Percentiles rank a stretch among this genome's conserved stretches.
These are phyloP conservation scores for grape (Vitis vinifera) DNA, from an alignment of 164 flowering plant genomes.

Conservation along the genomic window ASM3070453v1 NC_081806.1:19272001-19272500, in stretches of 20 bases:
- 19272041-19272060: slow-evolving; percentile 52
- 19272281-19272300: slow-evolving; percentile 24
- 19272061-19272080: slow-evolving; percentile 50
- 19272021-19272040: slow-evolving; percentile 67
- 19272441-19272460: no score
- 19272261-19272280: slow-evolving; percentile 52
- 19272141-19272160: neutral
- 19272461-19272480: no score
- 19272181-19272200: neutral
- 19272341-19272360: no score
- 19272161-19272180: neutral
- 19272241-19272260: slow-evolving; percentile 55
- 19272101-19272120: slow-evolving; percentile 29
- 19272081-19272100: slow-evolving; percentile 45
- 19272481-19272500: no score
- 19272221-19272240: neutral
- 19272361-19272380: no score
- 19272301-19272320: slow-evolving; percentile 38
- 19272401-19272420: no score
- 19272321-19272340: slow-evolving; percentile 25
- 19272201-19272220: neutral
- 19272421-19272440: no score
- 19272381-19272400: no score
- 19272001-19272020: slow-evolving; percentile 60
- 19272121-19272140: neutral